Base-by-base conservation (phyloP, 2,329 filamentous ascomycete genomes). In the Pestalotiopsis fici region DNA sequence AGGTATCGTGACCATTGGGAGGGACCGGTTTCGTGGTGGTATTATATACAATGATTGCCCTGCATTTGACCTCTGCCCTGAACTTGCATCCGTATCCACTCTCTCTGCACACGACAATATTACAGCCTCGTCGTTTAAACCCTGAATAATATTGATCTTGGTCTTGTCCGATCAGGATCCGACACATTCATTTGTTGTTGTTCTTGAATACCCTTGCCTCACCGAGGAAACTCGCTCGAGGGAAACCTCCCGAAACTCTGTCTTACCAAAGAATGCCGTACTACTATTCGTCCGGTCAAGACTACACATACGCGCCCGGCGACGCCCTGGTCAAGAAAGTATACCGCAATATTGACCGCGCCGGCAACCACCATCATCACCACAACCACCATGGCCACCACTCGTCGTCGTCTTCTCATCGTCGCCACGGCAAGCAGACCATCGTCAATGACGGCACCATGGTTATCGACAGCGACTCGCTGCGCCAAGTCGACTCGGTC, bases 371-470 rank as follows among this genome's bases (percentile, higher is more conserved):
- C 0, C 35, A 59, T 13, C 37, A 68, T 13, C 31, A 54, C 61
- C 37, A 60, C 47, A 25, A 54, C 61, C 64, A 70, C 66, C 59
- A 62, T 12, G 59, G 69, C 11, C 66, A 69, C 21, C 68, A 69
- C 31, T 68, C 74, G 43, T 21, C 23, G 18, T 18, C 27, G 4
- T 12, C 50, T 74, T 3, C 69, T 7, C 65, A 73, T 21, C 68
- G 68, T 61, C 59, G 67, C 21, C 67, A 71, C 2, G 68, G 73
- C 4, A 72, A 71, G 2, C 68, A 67, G 11, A 74, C 70, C 66
- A 74, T 77, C 23, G 69, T 77, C 62, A 77, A 77, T 67, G 70
- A 75, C 9, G 75, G 75, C 3, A 68, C 66, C 6, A 69, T 76
- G 25, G 27, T 71, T 15, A 39, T 77, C 35, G 68, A 75, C 59